phyloP scores from a whole-genome alignment of 2,329 filamentous ascomycete species.

The Paracoccidioides brasiliensis region DNA sequence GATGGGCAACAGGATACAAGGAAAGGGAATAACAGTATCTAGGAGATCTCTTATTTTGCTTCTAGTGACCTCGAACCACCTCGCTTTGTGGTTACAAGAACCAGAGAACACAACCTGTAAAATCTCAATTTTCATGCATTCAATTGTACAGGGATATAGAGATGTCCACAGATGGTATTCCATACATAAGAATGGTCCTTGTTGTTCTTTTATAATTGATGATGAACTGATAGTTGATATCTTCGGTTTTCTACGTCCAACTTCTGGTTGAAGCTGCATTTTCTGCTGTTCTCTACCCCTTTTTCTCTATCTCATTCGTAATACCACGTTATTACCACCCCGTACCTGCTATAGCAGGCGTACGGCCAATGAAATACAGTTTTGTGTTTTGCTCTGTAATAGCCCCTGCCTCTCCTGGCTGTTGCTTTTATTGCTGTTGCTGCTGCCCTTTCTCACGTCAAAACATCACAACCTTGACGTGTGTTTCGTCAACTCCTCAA shows the following conservation, averaged over 20 bases:
- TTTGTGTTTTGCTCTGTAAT: neutral
- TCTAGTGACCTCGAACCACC: neutral
- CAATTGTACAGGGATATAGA: neutral
- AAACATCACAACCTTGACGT: conserved; percentile 15
- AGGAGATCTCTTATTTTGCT: neutral
- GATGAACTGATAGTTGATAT: neutral
- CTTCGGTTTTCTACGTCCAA: neutral
- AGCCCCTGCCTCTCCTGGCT: neutral
- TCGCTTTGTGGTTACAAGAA: neutral
- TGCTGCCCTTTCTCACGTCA: neutral
- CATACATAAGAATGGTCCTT: too few species aligned
- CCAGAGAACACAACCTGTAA: neutral
- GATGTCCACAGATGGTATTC: too few species aligned
- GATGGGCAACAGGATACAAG: conserved; percentile 56
- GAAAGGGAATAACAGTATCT: conserved; percentile 47
- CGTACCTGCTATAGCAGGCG: neutral
- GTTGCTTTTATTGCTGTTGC: neutral
- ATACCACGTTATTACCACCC: conserved; percentile 6
- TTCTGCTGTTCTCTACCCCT: neutral
- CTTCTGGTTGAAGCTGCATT: neutral
- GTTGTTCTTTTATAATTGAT: too few species aligned
- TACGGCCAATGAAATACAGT: conserved; percentile 2
- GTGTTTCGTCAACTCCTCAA: conserved; percentile 15
- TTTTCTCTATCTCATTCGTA: neutral
- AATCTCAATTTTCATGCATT: neutral